Evolutionary conservation across 306 rosid genomes (phyloP).

Genomic region (Castanea sativa): DNA sequence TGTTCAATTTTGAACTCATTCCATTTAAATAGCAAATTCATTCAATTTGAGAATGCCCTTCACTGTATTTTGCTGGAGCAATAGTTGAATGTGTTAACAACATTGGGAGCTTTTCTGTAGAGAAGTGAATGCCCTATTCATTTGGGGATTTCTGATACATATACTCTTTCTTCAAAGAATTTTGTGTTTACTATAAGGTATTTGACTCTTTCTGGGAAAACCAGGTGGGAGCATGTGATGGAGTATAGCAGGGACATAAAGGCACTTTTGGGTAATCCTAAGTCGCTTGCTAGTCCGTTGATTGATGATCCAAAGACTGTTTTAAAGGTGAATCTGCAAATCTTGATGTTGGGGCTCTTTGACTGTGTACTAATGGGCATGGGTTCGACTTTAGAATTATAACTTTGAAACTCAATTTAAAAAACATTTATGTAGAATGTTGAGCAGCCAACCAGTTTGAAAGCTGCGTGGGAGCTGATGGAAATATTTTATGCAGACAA

Average conservation of each 20-base stretch:
- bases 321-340: constrained; percentile 46
- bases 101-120: neutral
- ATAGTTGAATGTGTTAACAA: neutral
- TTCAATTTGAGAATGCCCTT: neutral
- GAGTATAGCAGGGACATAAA: constrained; percentile 83
- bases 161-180: neutral
- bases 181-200: constrained; percentile 6
- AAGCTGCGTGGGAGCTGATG: constrained; percentile 96
- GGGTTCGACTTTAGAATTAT: neutral
- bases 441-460: constrained; percentile 72
- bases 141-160: neutral
- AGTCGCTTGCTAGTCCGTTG: constrained; percentile 38
- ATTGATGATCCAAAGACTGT: constrained; percentile 59
- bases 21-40: neutral
- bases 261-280: constrained; percentile 58
- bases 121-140: neutral
- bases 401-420: neutral
- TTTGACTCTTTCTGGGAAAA: constrained; percentile 15
- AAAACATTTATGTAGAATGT: constrained; percentile 44
- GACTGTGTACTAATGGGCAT: neutral
- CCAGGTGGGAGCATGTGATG: constrained; percentile 88
- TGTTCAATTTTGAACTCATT: neutral
- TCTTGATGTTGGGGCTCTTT: neutral
- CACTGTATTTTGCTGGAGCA: neutral
- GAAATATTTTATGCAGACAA: constrained; percentile 91